A percentile compares a stretch with the other conserved stretches of the same genome.
These are phyloP conservation scores for Diaporthe ilicicola DNA, from an alignment of 2,329 filamentous ascomycete species.

Conservation along the genomic window DNA sequence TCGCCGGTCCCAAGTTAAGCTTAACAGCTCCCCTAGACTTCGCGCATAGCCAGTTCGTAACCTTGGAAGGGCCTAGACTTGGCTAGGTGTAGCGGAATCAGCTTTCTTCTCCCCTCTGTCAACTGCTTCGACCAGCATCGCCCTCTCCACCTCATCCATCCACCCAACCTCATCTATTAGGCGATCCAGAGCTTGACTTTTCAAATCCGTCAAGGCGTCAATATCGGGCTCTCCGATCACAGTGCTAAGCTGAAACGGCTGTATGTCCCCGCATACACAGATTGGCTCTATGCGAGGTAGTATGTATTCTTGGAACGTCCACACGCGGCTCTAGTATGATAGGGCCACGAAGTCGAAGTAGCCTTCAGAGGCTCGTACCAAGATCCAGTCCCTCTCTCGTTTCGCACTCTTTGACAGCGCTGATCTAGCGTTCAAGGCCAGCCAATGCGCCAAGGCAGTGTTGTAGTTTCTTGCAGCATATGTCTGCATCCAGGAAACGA, in stretches of 20 bases:
- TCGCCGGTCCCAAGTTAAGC: not conserved
- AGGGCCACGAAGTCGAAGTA: not conserved
- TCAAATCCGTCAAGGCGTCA: not conserved
- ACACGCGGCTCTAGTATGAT: slow-evolving; percentile 15
- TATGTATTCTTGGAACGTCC: slow-evolving; percentile 23
- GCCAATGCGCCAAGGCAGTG: not conserved
- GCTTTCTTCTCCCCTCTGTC: not conserved
- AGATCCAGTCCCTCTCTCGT: not conserved
- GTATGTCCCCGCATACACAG: not conserved
- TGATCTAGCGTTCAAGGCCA: not conserved
- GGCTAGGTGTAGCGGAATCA: not conserved
- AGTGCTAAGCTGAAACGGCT: not conserved
- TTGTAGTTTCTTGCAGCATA: not conserved
- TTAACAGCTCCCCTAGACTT: not conserved
- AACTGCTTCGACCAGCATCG: not conserved
- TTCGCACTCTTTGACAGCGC: not conserved
- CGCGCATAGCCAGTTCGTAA: not conserved
- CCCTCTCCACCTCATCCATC: not conserved
- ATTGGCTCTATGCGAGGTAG: slow-evolving; percentile 6
- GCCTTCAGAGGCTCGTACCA: not conserved
- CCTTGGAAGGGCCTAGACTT: not conserved
- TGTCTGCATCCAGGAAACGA: not conserved
- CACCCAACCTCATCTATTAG: not conserved
- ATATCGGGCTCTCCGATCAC: not conserved
- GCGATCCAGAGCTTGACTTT: not conserved